Base-by-base conservation (phyloP, 2,329 filamentous ascomycete genomes). In the Penicillium sp. region DNA sequence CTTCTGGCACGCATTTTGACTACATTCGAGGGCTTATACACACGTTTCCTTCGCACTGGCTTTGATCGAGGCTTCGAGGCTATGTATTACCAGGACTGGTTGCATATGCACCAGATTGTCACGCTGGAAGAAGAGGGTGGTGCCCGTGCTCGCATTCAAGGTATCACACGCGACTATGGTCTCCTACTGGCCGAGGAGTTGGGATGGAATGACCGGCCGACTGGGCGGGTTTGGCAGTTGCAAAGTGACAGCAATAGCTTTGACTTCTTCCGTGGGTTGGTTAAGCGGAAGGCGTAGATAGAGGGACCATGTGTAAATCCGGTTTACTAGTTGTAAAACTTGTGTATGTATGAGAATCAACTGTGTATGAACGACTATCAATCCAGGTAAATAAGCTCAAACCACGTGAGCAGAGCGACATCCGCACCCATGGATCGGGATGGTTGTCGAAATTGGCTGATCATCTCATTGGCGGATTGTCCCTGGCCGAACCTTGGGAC, bases 211-310 rank as follows among this genome's bases (percentile, higher is more conserved):
- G 91, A 91, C 59, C 79, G 86, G 49, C 78, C 81, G 2, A 96
- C 90, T 0, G 92, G 93, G 0, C 89, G 83, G 74, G 79, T 88
- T 47, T 93, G 89, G 83, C 85, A 88, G 64, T 75, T 99, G 75
- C 92, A 97, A 79, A 97, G 92, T 72, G 94, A 99, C 73, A 91
- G 92, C 71, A 99, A 99, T 69, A 97, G 92, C 72, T 99, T 99
- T 78, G 94, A 99, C 75, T 99, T 96, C 72, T 96, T 96, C 77
- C 90, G 85, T 69, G 94, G 94, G 0, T 69, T 99, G 66, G 78
- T 99, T 18, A 91, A 86, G 78, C 84, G 88, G 67, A 97, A 96
- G 79, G 73, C 86, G 2, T 92, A 67, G 67, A 36, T n/a, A 36
- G 34, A 5, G 13, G 13, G 13, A 34, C 5, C 34, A 36, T 13